These are phyloP conservation scores for Thermoascus crustaceus DNA, from an alignment of 2,329 filamentous ascomycete species.

Conservation along the genomic window DNA sequence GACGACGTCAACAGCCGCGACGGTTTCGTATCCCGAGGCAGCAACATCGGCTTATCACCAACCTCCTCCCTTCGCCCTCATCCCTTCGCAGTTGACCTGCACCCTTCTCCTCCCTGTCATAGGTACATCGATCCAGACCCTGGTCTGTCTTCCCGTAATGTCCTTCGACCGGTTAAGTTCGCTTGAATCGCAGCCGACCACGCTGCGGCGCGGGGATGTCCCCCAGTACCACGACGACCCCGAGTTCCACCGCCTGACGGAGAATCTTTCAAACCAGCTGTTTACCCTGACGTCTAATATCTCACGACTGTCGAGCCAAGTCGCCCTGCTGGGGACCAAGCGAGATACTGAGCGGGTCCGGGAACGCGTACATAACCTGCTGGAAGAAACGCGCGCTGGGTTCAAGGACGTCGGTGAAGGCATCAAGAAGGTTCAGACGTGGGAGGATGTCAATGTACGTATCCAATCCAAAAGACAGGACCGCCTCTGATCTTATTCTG, in stretches of 20 bases:
- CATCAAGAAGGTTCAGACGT: conserved; percentile 82
- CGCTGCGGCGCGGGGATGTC: conserved; percentile 59
- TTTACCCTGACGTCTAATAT: conserved; percentile 87
- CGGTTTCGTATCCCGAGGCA: conserved; percentile 6
- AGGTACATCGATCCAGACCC: conserved; percentile 7
- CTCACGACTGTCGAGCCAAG: conserved; percentile 72
- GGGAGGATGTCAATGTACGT: conserved; percentile 71
- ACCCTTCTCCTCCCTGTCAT: conserved; percentile 4
- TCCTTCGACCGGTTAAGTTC: conserved; percentile 83
- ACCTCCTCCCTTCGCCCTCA: neutral
- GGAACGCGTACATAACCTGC: conserved; percentile 77
- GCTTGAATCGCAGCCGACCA: conserved; percentile 70
- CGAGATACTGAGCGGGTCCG: conserved; percentile 85
- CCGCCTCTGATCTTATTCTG: neutral
- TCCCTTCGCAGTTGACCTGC: neutral
- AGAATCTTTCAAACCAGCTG: conserved; percentile 76
- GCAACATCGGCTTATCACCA: conserved; percentile 3
- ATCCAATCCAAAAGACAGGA: too few relatives aligned
- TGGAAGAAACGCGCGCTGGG: conserved; percentile 75
- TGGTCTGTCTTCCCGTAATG: conserved; percentile 46
- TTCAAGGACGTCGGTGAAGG: conserved; percentile 93
- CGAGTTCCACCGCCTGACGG: conserved; percentile 76
- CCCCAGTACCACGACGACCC: conserved; percentile 82
- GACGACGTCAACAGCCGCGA: conserved; percentile 1
- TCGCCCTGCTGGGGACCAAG: conserved; percentile 77